Base-by-base conservation (phyloP, 2,329 filamentous ascomycete species). In the Fusarium liriodendri region DNA sequence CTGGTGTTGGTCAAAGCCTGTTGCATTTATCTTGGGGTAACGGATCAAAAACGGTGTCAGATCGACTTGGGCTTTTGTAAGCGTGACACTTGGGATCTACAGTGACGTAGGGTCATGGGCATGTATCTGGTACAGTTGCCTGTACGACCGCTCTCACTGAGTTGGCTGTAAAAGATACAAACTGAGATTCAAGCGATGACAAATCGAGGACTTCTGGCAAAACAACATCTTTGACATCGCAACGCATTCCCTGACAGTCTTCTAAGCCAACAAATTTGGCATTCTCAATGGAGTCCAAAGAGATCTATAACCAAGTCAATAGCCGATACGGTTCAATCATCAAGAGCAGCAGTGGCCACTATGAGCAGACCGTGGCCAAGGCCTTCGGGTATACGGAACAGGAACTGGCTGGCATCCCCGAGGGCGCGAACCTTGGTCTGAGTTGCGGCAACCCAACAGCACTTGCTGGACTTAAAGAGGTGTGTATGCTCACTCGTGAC, bases 361-460 rank as follows among this genome's bases (percentile, higher is more conserved):
- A 85, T 65, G 82, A 81, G 64, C 77, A 81, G 35, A 76, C 82
- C 6, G 83, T 89, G 10, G 88, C 88, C 33, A 82, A 82, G 57
- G 84, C 88, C 0, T 89, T 90, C 73, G 88, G 88, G 5, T 90
- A 90, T 77, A 82, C 82, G 10, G 80, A 83, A 10, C 82, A 86
- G 33, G 86, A 89, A 58, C 84, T 89, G 1, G 76, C 79, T 20
- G 14, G 25, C 11, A 83, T 86, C 33, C 87, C 88, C 0, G 70
- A 83, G 11, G 84, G 84, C 38, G 80, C 88, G 32, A 89, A 89
- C 71, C 80, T 89, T 3, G 88, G 88, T 0, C 76, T 89, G 4
- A 87, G 86, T 79, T 90, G 88, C 64, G 88, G 88, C 9, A 89
- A 89, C 63, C 87, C 88, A 2, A 66, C 88, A 5, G 87, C 84